These are phyloP conservation scores for Blastobotrys attinorum DNA, from an alignment of 805 yeast species.

Conservation along the genomic window DNA sequence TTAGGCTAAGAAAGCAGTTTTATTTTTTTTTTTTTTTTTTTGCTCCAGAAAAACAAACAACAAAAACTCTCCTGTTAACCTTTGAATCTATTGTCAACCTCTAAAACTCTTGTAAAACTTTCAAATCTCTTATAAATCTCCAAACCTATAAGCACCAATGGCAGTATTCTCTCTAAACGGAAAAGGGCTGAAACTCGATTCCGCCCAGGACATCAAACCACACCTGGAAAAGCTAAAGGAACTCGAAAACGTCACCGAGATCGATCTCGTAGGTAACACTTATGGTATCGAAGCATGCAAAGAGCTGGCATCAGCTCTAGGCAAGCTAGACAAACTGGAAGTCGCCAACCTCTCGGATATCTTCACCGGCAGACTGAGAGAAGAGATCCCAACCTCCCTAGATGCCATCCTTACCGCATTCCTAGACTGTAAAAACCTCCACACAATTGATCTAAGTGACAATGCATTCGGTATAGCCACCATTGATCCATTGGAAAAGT, in stretches of 20 bases:
- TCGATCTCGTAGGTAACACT: conserved; percentile 89
- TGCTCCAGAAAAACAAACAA: too few relatives aligned
- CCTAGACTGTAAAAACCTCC: conserved; percentile 57
- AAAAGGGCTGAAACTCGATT: conserved; percentile 67
- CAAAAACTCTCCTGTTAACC: too few relatives aligned
- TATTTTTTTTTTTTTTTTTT: too few relatives aligned
- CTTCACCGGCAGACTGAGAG: conserved; percentile 89
- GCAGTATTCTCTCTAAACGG: conserved; percentile 48
- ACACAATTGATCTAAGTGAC: conserved; percentile 77
- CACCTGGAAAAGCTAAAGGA: conserved; percentile 47
- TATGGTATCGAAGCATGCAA: conserved; percentile 85
- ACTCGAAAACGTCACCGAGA: conserved; percentile 36
- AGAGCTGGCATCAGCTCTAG: conserved; percentile 52
- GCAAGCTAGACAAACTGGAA: conserved; percentile 35
- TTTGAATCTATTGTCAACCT: too few relatives aligned
- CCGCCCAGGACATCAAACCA: conserved; percentile 65
- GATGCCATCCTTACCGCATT: conserved; percentile 65
- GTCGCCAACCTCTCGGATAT: conserved; percentile 80
- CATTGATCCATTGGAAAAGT: conserved; percentile 78
- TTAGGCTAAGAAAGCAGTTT: too few relatives aligned
- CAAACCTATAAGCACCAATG: too few relatives aligned
- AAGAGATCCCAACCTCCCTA: conserved; percentile 86
- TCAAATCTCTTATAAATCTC: too few relatives aligned
- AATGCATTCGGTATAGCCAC: conserved; percentile 97
- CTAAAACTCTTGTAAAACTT: too few relatives aligned